Percentiles rank a stretch among this genome's conserved stretches.
These are phyloP conservation scores for Carallia brachiata DNA, from an alignment of 345 rosid species.

Conservation along the genomic window DNA sequence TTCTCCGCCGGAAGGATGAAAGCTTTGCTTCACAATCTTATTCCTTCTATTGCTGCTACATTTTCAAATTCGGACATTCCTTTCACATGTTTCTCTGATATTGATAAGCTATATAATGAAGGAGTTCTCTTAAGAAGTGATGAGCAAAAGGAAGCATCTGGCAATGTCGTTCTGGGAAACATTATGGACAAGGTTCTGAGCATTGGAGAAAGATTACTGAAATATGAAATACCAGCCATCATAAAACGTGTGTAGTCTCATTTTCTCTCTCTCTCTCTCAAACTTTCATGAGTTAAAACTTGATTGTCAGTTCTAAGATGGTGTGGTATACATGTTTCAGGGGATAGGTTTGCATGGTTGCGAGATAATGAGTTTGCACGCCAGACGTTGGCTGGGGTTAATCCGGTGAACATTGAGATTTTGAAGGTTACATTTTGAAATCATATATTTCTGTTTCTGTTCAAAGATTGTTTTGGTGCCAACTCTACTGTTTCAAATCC, in stretches of 20 bases:
- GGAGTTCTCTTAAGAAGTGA: constrained; percentile 60
- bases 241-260: constrained; percentile 48
- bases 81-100: constrained; percentile 86
- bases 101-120: constrained; percentile 62
- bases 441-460: neutral
- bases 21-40: constrained; percentile 85
- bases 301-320: neutral
- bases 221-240: constrained; percentile 75
- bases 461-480: constrained; percentile 3
- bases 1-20: constrained; percentile 84
- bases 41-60: constrained; percentile 76
- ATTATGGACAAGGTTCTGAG: constrained; percentile 48
- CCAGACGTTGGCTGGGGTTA: constrained; percentile 87
- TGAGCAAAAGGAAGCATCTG: constrained; percentile 26
- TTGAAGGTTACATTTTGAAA: constrained; percentile 42
- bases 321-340: constrained; percentile 34
- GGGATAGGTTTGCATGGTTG: constrained; percentile 91
- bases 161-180: constrained; percentile 28
- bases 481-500: neutral
- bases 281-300: neutral
- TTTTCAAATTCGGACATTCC: constrained; percentile 76
- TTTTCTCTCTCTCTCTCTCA: neutral
- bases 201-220: constrained; percentile 55
- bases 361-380: constrained; percentile 93
- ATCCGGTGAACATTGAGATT: constrained; percentile 79